phyloP scores from a whole-genome alignment of 306 rosid species.

The Mucuna pruriens region DNA sequence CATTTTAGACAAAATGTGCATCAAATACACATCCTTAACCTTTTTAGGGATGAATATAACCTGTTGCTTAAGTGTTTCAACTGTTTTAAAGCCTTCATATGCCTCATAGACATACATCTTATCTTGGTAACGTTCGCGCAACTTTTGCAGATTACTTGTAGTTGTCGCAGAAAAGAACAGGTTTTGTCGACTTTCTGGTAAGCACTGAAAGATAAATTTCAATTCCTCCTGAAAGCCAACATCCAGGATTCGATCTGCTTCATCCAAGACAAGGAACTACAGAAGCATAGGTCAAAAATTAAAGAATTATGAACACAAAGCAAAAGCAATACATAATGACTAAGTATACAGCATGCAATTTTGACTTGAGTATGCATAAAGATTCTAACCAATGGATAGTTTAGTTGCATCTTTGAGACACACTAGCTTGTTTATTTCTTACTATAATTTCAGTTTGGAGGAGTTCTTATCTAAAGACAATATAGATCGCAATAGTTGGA shows the following conservation, averaged over 20 bases:
- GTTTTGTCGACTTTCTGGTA: slow-evolving; percentile 85
- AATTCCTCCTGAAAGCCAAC: slow-evolving; percentile 85
- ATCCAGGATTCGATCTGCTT: slow-evolving; percentile 91
- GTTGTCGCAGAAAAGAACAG: slow-evolving; percentile 86
- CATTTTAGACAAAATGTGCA: slow-evolving; percentile 73
- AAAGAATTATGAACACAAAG: slow-evolving; percentile 4
- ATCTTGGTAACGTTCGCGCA: slow-evolving; percentile 70
- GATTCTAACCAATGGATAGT: slow-evolving; percentile 8
- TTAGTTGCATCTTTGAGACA: neutral
- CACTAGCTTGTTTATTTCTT: neutral
- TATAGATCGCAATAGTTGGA: neutral
- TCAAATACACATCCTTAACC: slow-evolving; percentile 83
- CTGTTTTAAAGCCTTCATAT: slow-evolving; percentile 87
- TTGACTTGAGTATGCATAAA: neutral
- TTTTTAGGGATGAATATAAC: slow-evolving; percentile 64
- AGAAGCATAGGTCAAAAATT: slow-evolving; percentile 20
- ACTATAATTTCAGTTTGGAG: neutral
- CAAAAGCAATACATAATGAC: slow-evolving; percentile 10
- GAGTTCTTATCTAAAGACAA: neutral
- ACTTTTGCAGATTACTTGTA: slow-evolving; percentile 66
- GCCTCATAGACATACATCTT: slow-evolving; percentile 78
- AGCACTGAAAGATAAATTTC: slow-evolving; percentile 71
- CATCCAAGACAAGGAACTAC: slow-evolving; percentile 91
- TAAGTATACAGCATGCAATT: slow-evolving; percentile 2
- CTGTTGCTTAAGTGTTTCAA: slow-evolving; percentile 77